Evolutionary conservation across 208 protist species (phyloP).

Genomic region (Histomonas meleagridis): DNA sequence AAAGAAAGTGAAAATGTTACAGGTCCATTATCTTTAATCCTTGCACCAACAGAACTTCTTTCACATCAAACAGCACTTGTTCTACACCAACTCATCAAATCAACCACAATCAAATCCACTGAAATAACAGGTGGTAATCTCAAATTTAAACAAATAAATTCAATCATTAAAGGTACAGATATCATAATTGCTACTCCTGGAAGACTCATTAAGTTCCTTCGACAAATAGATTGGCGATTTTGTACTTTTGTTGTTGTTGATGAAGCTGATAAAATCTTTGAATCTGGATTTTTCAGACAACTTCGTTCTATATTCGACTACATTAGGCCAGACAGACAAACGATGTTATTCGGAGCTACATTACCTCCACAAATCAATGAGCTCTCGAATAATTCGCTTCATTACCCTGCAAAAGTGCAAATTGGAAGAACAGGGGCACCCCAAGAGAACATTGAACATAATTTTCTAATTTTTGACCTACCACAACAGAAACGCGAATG

Average conservation of each 20-base stretch:
- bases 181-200: slow-evolving; percentile 8
- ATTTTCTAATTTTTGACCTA: background rate
- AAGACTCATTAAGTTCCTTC: background rate
- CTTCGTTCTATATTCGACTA: background rate
- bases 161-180: background rate
- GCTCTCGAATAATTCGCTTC: background rate
- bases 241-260: slow-evolving; percentile 32
- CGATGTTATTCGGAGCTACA: background rate
- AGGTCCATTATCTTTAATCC: background rate
- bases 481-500: background rate
- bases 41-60: background rate
- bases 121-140: background rate
- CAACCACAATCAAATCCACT: background rate
- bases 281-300: background rate
- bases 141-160: background rate
- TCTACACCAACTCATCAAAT: background rate
- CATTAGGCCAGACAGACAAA: slow-evolving; percentile 19
- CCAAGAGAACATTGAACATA: background rate
- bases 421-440: background rate
- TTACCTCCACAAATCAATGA: slow-evolving; percentile 23
- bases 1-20: background rate
- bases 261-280: slow-evolving; percentile 24
- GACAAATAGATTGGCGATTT: background rate
- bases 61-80: slow-evolving; percentile 14
- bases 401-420: background rate